Base-by-base conservation (phyloP, 176 grass and related monocot genomes). In the Ananas comosus region DNA sequence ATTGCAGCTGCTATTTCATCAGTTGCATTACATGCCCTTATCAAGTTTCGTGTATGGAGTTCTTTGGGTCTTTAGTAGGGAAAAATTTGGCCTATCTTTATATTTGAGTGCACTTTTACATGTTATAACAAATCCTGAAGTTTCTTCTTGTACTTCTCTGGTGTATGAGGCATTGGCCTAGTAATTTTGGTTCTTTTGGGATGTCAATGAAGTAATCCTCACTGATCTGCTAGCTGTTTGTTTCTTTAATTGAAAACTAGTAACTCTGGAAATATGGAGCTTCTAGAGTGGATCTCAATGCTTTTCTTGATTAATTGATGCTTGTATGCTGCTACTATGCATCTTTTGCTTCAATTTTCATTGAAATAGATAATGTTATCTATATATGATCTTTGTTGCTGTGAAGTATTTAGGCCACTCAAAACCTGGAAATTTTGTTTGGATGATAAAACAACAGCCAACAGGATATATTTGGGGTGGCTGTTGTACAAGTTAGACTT, bases 1-100 rank as follows among this genome's bases (percentile, higher is more conserved):
- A 29, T 68, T 65, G 29, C 21, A 59, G 54, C 18, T 58, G 54
- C 54, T 58, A 58, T 58, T 58, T 58, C 54, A 58, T 58, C 4
- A 0, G 54, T 17, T 58, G 54, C 14, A 58, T 58, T n/a, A 58
- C 54, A 58, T 19, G 16, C 14, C 9, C 16, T 56, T n/a, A 13
- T 56, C 53, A 56, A 56, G 16, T 56, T 56, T 56, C 16, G 12
- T 56, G 53, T 1, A 56, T 56, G 13, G 33, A 58, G 16, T 7
- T 58, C 54, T 58, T 58, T 58, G 4, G 13, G 54, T 8, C 16
- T 16, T 19, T 58, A 58, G 14, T 18, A 5, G 14, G 3, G 18
- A 58, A 58, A 58, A 58, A 19, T n/a, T n/a, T 17, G 14, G 14
- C 4, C 54, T n/a, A 58, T 14, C 54, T 58, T 58, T 58, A 58